Base-by-base conservation (phyloP, 2,329 filamentous ascomycete species). In the Colletotrichum limetticola region DNA sequence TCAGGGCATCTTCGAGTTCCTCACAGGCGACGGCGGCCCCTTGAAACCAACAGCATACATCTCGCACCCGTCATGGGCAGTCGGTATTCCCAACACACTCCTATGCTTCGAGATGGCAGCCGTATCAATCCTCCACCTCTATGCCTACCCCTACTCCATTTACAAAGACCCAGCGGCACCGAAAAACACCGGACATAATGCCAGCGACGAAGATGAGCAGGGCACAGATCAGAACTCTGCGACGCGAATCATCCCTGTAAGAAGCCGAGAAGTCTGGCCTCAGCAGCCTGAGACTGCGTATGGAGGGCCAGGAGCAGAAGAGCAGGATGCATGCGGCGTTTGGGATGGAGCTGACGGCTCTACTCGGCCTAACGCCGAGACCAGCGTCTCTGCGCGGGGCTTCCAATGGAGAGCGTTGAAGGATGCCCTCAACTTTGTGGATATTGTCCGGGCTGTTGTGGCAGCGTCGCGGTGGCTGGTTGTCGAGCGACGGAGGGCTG, bases 91-190 rank as follows among this genome's bases (percentile, higher is more conserved):
- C n/a, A 70, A 59, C 35, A 70, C 61, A 0, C 53, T 60, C 6
- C 55, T 70, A 1, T 70, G 60, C 42, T 70, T 70, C 30, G 61
- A 60, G 1, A 60, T 70, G 67, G 61, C 61, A 16, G 61, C 67
- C 19, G 53, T 70, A 1, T 59, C 61, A 5, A 55, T 70, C 3
- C 8, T 60, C 11, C 67, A 70, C 30, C 42, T 66, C 5, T 66
- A 30, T 26, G 61, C 60, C 5, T 66, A 70, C 28, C 61, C 67
- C 4, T 42, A 60, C 42, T 16, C 30, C 16, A 49, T 60, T 2
- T 64, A 64, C 55, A 24, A 9, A 28, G 26, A 28, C 19, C 16
- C 24, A 0, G 28, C 24, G 5, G 28, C 55, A 16, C 26, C 26
- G 24, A 7, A 16, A 19, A 57, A 57, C 16, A 32, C 14, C 5